Evolutionary conservation across 2,329 filamentous ascomycete species (phyloP).

Genomic region (Fusarium mexicanum): DNA sequence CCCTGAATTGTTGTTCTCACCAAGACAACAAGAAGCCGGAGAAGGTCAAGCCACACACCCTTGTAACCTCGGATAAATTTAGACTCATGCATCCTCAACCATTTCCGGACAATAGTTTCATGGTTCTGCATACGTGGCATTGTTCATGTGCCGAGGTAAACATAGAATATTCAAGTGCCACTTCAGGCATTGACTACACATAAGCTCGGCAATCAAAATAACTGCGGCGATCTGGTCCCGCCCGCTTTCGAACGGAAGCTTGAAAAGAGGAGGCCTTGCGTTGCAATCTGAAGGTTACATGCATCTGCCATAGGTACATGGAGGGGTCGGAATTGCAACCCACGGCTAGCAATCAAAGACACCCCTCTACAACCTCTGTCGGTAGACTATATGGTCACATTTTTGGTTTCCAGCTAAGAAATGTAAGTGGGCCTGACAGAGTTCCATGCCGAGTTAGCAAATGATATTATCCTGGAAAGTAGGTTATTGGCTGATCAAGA

Average conservation of each 20-base stretch:
- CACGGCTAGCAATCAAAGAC: rapidly evolving
- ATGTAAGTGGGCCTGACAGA: rapidly evolving
- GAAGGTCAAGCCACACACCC: rapidly evolving
- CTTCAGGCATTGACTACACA: not conserved
- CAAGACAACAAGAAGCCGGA: not conserved
- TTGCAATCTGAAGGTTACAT: not conserved
- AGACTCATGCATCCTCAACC: not conserved
- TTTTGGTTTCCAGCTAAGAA: rapidly evolving
- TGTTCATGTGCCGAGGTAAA: not conserved
- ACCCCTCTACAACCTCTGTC: not conserved
- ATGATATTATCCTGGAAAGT: rapidly evolving
- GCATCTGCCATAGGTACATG: not conserved
- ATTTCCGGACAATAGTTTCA: rapidly evolving
- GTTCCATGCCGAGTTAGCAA: too few relatives aligned
- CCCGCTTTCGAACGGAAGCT: not conserved
- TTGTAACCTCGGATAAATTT: rapidly evolving
- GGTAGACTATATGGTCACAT: not conserved
- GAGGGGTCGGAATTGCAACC: not conserved
- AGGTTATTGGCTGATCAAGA: too few relatives aligned
- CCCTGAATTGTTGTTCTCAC: not conserved
- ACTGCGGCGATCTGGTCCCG: not conserved
- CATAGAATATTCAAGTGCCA: too few relatives aligned
- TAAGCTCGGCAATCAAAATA: not conserved
- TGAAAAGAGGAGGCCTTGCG: not conserved
- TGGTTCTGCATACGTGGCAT: not conserved